Evolutionary conservation across 768 basidiomycete genomes (phyloP), one percentile per base, ranked within the genome.

Genomic region (Melanogaster broomeanus): DNA sequence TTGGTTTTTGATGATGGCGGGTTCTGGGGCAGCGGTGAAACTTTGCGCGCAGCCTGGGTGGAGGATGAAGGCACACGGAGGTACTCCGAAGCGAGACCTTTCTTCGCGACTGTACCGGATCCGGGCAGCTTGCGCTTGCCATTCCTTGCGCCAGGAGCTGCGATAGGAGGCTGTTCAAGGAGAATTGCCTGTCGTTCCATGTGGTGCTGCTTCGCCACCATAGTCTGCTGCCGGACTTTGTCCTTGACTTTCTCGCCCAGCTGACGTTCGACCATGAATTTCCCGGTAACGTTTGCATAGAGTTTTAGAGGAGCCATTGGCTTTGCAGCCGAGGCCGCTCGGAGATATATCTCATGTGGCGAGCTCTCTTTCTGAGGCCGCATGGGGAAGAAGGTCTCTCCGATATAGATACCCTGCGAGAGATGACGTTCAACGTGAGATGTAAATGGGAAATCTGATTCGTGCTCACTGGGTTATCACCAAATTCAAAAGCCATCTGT

Each of bases 261-360:
- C 59, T 88, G 77, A 43, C 80, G 81, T 44, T 84, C 82, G 45
- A 90, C 82, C 31, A 72, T 75, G 63, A 88, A 81, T 66, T 85
- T 89, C 33, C 87, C 87, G n/a, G 80, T 74, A 39, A 92, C 81
- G 58, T 82, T 84, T 55, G 87, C 89, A 58, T 85, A 80, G 18
- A 87, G 79, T 65, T 87, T 89, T 58, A 91, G 78, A 2, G 87
- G 83, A 0, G 81, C 79, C 56, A 74, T 80, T 43, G 79, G 82
- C 64, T 82, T 85, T 21, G 77, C 70, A 8, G 78, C 74, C 15
- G 79, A 78, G 33, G 84, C 74, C 12, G 81, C 72, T 15, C 87
- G 80, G 19, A 90, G 77, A 67, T 88, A 92, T 27, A 92, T 76
- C 55, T 92, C 90, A 58, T 90, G 87, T 8, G 77, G 73, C 2